These are phyloP conservation scores for Crotalaria pallida DNA, from an alignment of 306 rosid species.

Conservation along the genomic window DNA sequence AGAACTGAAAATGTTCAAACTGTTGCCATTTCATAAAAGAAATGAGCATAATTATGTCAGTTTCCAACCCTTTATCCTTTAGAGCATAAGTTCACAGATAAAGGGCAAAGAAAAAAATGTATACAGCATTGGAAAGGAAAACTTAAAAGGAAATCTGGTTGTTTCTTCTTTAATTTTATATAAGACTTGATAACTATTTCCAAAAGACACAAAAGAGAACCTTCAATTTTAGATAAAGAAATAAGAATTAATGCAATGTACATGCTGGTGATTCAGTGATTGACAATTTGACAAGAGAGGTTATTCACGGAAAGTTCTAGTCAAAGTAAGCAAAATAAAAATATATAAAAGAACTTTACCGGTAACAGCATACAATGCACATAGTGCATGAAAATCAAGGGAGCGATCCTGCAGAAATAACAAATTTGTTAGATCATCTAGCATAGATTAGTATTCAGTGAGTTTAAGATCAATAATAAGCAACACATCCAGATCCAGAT, in stretches of 20 bases:
- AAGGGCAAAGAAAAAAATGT: neutral
- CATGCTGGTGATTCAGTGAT: neutral
- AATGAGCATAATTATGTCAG: neutral
- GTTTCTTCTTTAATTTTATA: neutral
- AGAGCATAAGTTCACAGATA: neutral
- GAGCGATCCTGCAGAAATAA: constrained; percentile 69
- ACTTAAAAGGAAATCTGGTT: neutral
- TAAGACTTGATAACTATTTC: neutral
- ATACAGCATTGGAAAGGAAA: neutral
- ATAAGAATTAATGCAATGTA: neutral
- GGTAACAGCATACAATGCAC: constrained; percentile 77
- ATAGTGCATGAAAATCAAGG: constrained; percentile 62
- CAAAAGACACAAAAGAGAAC: neutral
- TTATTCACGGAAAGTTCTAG: neutral
- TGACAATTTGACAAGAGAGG: neutral
- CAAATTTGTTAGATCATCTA: constrained; percentile 20
- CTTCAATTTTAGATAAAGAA: neutral
- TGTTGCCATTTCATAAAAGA: neutral
- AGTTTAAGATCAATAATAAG: neutral
- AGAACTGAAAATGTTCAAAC: neutral
- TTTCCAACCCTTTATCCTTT: neutral
- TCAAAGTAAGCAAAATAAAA: neutral
- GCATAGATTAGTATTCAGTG: constrained; percentile 25
- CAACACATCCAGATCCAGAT: neutral
- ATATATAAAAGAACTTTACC: constrained; percentile 39